Percentiles rank a stretch among this genome's conserved stretches.
Evolutionary conservation across 2,329 filamentous ascomycete species (phyloP).

Genomic region (Cladophialophora psammophila): DNA sequence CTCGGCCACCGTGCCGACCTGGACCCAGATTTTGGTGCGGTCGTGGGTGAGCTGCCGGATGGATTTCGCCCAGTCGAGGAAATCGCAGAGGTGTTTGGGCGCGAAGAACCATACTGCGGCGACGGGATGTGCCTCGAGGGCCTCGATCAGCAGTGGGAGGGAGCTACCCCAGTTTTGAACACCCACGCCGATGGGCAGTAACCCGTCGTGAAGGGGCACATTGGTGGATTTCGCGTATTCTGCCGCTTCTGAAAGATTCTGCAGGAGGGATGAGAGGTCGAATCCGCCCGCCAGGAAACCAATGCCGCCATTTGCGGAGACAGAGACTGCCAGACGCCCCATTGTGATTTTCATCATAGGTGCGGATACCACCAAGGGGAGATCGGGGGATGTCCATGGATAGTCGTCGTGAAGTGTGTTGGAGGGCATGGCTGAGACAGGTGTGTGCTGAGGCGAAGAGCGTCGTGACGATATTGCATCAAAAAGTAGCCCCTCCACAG

Average conservation of each 20-base stretch:
- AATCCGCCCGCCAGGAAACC: slow-evolving; percentile 68
- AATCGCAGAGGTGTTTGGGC: slow-evolving; percentile 45
- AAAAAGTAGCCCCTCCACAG: not conserved
- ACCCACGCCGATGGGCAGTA: slow-evolving; percentile 51
- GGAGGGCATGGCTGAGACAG: slow-evolving; percentile 19
- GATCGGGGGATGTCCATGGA: slow-evolving; percentile 61
- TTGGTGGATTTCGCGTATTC: slow-evolving; percentile 38
- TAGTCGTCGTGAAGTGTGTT: slow-evolving; percentile 49
- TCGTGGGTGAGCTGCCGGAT: slow-evolving; percentile 51
- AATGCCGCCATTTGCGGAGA: slow-evolving; percentile 63
- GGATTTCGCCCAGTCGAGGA: slow-evolving; percentile 53
- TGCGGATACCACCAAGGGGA: slow-evolving; percentile 67
- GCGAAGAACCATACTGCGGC: slow-evolving; percentile 54
- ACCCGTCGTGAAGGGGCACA: slow-evolving; percentile 25
- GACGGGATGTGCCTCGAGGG: slow-evolving; percentile 45
- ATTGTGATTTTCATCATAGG: slow-evolving; percentile 73
- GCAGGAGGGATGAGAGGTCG: slow-evolving; percentile 44
- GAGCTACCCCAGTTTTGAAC: slow-evolving; percentile 51
- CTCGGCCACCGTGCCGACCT: slow-evolving; percentile 59
- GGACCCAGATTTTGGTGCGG: slow-evolving; percentile 60
- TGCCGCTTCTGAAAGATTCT: slow-evolving; percentile 43
- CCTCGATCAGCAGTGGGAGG: slow-evolving; percentile 42
- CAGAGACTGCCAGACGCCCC: slow-evolving; percentile 64
- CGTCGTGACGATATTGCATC: not conserved
- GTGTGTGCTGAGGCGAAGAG: not conserved